Conservation (phyloP, 108 stramenopile genomes). For the Hondaea fermentalgiana region DNA sequence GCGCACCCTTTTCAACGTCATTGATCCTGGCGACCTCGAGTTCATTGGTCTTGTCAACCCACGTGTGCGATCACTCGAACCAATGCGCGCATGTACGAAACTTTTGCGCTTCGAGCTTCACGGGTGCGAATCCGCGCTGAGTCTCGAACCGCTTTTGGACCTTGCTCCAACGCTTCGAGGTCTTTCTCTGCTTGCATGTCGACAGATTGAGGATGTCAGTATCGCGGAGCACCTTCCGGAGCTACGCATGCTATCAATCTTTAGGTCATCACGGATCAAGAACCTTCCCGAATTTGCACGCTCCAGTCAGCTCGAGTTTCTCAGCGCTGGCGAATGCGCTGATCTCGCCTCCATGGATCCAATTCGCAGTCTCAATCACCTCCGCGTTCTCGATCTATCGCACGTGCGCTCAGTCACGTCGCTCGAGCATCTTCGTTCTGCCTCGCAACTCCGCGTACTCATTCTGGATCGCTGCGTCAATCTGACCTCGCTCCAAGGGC, state of each 20-base stretch:
- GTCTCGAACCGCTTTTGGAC: background rate
- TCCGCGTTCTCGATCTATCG: background rate
- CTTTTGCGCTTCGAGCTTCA: conserved; percentile 5
- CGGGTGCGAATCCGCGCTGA: background rate
- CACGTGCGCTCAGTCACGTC: background rate
- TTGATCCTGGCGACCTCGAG: background rate
- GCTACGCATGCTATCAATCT: background rate
- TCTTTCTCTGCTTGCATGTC: background rate
- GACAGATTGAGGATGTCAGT: background rate
- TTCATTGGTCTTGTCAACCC: background rate
- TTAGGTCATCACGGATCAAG: background rate
- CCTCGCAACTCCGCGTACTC: background rate
- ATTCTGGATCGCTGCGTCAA: background rate
- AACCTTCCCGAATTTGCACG: background rate
- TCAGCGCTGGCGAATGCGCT: background rate
- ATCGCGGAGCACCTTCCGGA: background rate
- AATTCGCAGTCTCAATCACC: background rate
- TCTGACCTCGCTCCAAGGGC: background rate
- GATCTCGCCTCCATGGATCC: background rate
- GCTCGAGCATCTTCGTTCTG: background rate
- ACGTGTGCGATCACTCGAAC: background rate
- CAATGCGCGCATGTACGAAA: background rate
- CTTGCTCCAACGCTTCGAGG: background rate
- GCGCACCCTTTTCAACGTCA: background rate
- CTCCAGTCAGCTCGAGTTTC: background rate